Evolutionary conservation across 208 protist species (phyloP).

Genomic region (Balamuthia mandrillaris): DNA sequence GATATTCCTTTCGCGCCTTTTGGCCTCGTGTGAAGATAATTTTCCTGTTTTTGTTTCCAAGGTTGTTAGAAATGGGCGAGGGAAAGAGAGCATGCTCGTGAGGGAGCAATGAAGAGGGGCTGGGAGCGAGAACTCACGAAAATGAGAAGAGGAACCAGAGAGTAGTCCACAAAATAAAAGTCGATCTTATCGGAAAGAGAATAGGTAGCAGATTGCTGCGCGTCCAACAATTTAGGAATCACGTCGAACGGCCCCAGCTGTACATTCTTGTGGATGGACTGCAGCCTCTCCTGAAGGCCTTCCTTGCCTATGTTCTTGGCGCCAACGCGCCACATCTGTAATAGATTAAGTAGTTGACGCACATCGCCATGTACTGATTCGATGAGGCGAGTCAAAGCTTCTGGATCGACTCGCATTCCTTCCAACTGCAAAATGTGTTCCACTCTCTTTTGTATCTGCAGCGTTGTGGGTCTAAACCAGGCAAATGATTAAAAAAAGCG

Average conservation of each 20-base stretch:
- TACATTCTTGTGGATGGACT: constrained; percentile 76
- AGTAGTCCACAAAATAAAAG: constrained; percentile 83
- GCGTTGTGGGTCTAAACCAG: constrained; percentile 19
- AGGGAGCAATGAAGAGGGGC: no score
- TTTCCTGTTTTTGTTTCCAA: constrained; percentile 86
- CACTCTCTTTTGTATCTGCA: not conserved
- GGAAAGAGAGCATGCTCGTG: not conserved
- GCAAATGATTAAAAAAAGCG: no score
- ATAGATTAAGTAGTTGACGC: constrained; percentile 89
- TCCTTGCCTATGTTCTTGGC: constrained; percentile 33
- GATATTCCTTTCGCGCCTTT: not conserved
- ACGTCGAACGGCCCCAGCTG: constrained; percentile 87
- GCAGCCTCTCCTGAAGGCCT: constrained; percentile 68
- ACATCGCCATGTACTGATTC: constrained; percentile 87
- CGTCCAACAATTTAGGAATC: constrained; percentile 77
- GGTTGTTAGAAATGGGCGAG: no score
- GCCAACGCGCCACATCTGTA: constrained; percentile 80
- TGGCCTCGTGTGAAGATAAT: constrained; percentile 87
- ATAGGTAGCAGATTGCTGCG: constrained; percentile 64
- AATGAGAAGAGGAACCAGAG: constrained; percentile 86
- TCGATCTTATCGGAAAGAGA: constrained; percentile 74
- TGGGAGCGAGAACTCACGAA: not conserved
- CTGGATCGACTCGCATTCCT: not conserved
- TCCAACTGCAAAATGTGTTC: constrained; percentile 5
- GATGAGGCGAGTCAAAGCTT: not conserved